phyloP scores from a whole-genome alignment of 2,329 filamentous ascomycete species.

The Pyricularia pennisetigena region DNA sequence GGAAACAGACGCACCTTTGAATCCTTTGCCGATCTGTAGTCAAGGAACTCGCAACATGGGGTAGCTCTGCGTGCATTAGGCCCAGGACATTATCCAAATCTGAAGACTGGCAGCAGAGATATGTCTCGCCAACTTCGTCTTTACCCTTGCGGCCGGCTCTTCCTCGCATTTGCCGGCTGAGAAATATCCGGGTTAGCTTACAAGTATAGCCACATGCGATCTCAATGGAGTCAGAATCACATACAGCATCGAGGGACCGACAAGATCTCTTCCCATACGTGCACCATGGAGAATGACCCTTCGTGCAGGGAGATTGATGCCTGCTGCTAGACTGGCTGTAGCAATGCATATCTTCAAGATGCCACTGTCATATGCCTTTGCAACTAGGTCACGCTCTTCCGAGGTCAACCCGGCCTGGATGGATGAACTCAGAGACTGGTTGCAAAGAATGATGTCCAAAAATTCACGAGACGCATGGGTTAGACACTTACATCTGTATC shows the following conservation, averaged over 20 bases:
- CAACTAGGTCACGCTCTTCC: conserved; percentile 65
- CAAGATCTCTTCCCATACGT: conserved; percentile 64
- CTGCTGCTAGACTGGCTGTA: conserved; percentile 71
- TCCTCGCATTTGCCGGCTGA: conserved; percentile 62
- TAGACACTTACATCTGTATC: conserved; percentile 24
- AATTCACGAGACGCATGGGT: not conserved
- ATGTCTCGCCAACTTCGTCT: conserved; percentile 68
- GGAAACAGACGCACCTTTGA: conserved; percentile 21
- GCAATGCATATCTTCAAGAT: conserved; percentile 62
- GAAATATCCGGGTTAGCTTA: not conserved
- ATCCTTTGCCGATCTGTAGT: conserved; percentile 26
- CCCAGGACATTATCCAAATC: conserved; percentile 63
- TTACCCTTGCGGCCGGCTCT: conserved; percentile 71
- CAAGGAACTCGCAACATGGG: conserved; percentile 58
- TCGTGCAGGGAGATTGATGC: conserved; percentile 67
- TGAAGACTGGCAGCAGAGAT: conserved; percentile 58
- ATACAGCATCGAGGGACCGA: conserved; percentile 65
- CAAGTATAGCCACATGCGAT: not conserved
- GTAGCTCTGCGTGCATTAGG: conserved; percentile 63
- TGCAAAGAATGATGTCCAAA: conserved; percentile 2
- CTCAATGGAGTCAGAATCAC: not conserved
- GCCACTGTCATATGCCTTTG: conserved; percentile 60
- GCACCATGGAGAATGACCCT: conserved; percentile 68
- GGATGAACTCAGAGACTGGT: conserved; percentile 7
- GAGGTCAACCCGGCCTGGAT: conserved; percentile 58